Base-by-base conservation (phyloP, 1,284 basidiomycete species). In the Ustilago esculenta region DNA sequence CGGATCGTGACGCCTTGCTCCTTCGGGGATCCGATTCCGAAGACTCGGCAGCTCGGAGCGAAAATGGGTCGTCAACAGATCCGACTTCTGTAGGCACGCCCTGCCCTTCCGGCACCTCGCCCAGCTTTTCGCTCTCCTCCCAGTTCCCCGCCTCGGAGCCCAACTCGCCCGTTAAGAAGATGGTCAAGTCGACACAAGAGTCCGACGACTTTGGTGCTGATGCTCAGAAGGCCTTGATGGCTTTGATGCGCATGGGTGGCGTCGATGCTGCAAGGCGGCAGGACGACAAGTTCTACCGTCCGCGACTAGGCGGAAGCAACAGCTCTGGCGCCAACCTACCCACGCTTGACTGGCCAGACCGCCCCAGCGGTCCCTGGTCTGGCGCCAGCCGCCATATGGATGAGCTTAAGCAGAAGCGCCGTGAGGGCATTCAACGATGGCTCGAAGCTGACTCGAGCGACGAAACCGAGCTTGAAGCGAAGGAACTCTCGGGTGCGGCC, bases 71-170 rank as follows among this genome's bases (percentile, higher is more conserved):
- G 4, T 71, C 68, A 6, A 69, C 71, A 12, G 56, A 65, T 21
- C 71, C 65, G 12, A 70, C 71, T 8, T 70, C 67, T 20, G 60
- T 50, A 1, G 67, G 71, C 24, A 73, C 67, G 14, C 71, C 60
- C 1, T 69, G 55, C 42, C 59, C 59, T 12, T 67, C 64, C 10
- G 69, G 69, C 27, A 36, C 58, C 24, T 72, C 69, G 23, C 65
- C 69, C 20, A 68, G 65, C 65, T 72, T 72, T 23, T 72, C 69
- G 18, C 52, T 72, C 17, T 69, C 65, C 14, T 72, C 69, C 20
- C 69, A 72, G n/a, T 72, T 72, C 45, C 69, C 69, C 12, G 59
- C 64, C 6, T 69, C 69, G 12, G 69, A 72, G 36, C 69, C 65
- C 11, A 34, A 41, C 14, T 68, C 69, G 33, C 69, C 69, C 14